These are phyloP conservation scores for Cenococcum geophilum DNA, from an alignment of 495 filamentous ascomycete genomes.

Conservation along the genomic window DNA sequence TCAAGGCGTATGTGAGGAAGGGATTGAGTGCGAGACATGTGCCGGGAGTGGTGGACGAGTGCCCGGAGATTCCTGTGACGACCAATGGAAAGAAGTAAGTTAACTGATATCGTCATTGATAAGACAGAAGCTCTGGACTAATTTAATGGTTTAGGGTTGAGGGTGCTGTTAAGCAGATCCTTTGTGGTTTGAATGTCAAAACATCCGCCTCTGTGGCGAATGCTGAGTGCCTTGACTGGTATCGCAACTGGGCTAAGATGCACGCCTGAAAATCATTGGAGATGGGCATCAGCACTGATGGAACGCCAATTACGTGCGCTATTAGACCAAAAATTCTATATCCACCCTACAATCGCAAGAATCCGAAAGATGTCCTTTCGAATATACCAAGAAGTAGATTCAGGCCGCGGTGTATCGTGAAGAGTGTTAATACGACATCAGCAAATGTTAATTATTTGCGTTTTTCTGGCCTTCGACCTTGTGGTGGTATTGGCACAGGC, in stretches of 20 bases:
- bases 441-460: no score
- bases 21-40: slow-evolving; percentile 84
- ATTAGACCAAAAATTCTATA: no score
- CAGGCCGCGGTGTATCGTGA: no score
- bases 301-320: no score
- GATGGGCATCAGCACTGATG: neutral
- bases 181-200: slow-evolving; percentile 80
- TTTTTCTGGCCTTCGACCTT: no score
- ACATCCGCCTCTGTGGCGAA: slow-evolving; percentile 84
- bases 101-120: neutral
- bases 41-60: slow-evolving; percentile 71
- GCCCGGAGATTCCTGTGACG: slow-evolving; percentile 77
- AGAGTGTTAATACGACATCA: no score
- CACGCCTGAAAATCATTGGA: slow-evolving; percentile 10
- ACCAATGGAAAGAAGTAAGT: slow-evolving; percentile 83
- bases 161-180: slow-evolving; percentile 86
- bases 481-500: no score
- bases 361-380: no score
- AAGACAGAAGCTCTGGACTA: neutral
- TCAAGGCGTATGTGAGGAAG: slow-evolving; percentile 58
- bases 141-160: slow-evolving; percentile 54
- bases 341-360: no score
- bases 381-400: no score
- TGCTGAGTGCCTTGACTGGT: slow-evolving; percentile 77
- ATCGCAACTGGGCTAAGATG: slow-evolving; percentile 55